Percentiles rank a stretch among this genome's conserved stretches.
Evolutionary conservation across 192 early-diverging fungal species (phyloP).

Genomic region (Entomortierella lignicola): DNA sequence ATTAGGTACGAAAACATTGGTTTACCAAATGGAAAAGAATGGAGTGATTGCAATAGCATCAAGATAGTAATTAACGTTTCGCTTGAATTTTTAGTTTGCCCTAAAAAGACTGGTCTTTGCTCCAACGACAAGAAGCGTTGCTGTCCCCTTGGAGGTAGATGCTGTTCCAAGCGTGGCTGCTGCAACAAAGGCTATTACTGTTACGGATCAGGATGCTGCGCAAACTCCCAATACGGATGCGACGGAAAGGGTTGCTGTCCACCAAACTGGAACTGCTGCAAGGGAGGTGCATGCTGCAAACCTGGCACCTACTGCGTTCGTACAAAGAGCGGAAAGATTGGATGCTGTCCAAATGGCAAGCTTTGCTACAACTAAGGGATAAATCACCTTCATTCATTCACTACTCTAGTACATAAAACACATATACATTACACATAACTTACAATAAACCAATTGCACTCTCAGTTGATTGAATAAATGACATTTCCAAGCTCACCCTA

Average conservation of each 20-base stretch:
- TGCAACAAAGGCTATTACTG: background rate
- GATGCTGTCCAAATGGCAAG: constrained; percentile 13
- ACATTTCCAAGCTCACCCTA: too few species aligned
- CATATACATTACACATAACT: too few species aligned
- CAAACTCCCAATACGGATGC: background rate
- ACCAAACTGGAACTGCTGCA: constrained; percentile 4
- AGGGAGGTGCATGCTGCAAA: constrained; percentile 4
- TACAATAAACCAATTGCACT: too few species aligned
- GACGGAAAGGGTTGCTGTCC: constrained; percentile 9
- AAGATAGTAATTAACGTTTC: too few species aligned
- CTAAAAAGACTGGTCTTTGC: background rate
- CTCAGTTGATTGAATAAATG: too few species aligned
- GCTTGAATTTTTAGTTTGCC: background rate
- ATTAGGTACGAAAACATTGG: background rate
- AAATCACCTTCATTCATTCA: too few species aligned
- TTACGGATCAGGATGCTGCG: constrained; percentile 2
- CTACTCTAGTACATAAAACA: too few species aligned
- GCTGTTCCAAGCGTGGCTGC: background rate
- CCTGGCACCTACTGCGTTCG: background rate
- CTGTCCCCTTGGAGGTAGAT: constrained; percentile 7
- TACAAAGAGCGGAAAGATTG: background rate
- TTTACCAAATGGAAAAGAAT: background rate
- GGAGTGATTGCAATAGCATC: too few species aligned
- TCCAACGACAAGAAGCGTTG: background rate
- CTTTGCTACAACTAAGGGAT: background rate